Conservation (phyloP, 208 protist species). For the Acanthamoeba healyi region DNA sequence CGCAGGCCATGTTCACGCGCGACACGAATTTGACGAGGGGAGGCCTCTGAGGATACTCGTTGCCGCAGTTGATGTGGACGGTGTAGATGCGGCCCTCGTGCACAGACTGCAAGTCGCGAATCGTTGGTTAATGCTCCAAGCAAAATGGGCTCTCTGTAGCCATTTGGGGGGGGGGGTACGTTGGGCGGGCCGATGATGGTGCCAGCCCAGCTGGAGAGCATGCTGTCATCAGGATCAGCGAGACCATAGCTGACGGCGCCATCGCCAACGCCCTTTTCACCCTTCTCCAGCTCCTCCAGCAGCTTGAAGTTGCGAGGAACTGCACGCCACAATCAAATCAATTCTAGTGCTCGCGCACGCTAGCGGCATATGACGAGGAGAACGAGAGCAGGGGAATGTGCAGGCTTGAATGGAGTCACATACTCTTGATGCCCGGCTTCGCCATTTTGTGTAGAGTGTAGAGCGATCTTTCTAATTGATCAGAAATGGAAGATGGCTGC, state of each 20-base stretch:
- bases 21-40: constrained; percentile 88
- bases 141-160: background rate
- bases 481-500: background rate
- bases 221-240: constrained; percentile 86
- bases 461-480: background rate
- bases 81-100: constrained; percentile 90
- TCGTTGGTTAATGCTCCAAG: background rate
- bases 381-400: too few relatives aligned
- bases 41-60: constrained; percentile 88
- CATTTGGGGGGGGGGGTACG: constrained; percentile 78
- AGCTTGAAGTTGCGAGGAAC: constrained; percentile 92
- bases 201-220: constrained; percentile 88
- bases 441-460: constrained; percentile 11
- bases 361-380: too few relatives aligned
- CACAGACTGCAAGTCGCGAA: constrained; percentile 76
- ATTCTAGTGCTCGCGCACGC: too few relatives aligned
- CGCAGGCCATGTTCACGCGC: constrained; percentile 88
- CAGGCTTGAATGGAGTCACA: background rate
- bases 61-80: constrained; percentile 88
- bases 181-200: constrained; percentile 90
- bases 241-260: constrained; percentile 90
- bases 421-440: constrained; percentile 51
- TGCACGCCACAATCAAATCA: background rate
- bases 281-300: constrained; percentile 93
- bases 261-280: constrained; percentile 92